These are phyloP conservation scores for Entomortierella lignicola DNA, from an alignment of 192 early-diverging fungal species.

Conservation along the genomic window DNA sequence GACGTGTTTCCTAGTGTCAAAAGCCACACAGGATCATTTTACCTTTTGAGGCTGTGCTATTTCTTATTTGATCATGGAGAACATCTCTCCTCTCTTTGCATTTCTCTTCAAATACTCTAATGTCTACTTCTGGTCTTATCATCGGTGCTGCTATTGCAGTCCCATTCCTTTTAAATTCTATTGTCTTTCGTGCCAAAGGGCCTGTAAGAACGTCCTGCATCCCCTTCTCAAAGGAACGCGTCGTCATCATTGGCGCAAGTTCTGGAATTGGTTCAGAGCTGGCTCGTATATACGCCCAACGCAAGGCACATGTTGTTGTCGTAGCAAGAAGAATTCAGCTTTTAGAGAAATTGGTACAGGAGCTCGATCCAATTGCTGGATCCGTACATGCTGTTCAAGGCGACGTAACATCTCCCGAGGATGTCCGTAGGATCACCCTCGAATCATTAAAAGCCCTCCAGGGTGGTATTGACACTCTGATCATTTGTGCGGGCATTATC, in stretches of 20 bases:
- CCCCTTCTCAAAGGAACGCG: conserved; percentile 46
- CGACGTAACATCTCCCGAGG: conserved; percentile 68
- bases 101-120: too few species aligned
- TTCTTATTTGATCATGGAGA: neutral
- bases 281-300: conserved; percentile 74
- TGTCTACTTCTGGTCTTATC: neutral
- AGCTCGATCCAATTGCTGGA: conserved; percentile 53
- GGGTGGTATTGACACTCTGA: conserved; percentile 71
- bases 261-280: conserved; percentile 79
- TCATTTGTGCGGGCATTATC: conserved; percentile 82
- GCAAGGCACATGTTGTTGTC: conserved; percentile 71
- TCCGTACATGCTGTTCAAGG: conserved; percentile 56
- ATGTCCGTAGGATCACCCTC: conserved; percentile 56
- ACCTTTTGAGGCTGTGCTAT: neutral
- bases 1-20: too few species aligned
- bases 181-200: neutral
- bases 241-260: conserved; percentile 82
- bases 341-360: conserved; percentile 60
- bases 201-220: conserved; percentile 21
- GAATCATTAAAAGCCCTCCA: conserved; percentile 39
- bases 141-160: conserved; percentile 9
- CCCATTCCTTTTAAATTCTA: neutral
- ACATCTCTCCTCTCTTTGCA: neutral
- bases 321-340: conserved; percentile 69
- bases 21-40: neutral